Percentiles rank a stretch among this genome's conserved stretches.
phyloP scores from a whole-genome alignment of 441 rosid species.

The Pelargonium citronellum region DNA sequence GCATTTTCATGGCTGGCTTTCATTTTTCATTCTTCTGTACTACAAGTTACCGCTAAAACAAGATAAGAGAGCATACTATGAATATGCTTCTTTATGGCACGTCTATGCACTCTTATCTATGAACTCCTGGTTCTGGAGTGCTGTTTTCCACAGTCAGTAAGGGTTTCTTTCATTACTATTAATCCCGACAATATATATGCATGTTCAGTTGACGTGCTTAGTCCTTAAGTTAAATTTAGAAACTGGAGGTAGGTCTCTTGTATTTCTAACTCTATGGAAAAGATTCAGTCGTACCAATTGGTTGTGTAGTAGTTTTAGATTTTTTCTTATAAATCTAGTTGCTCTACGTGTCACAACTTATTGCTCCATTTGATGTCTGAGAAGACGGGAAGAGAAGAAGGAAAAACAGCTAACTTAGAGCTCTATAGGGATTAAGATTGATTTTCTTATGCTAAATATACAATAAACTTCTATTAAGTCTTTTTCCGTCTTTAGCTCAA shows the following conservation, averaged over 20 bases:
- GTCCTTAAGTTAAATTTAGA: background rate
- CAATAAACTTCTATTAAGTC: background rate
- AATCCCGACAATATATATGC: background rate
- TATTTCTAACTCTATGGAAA: background rate
- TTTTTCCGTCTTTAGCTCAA: no score
- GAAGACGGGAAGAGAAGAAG: no score
- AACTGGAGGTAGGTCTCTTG: background rate
- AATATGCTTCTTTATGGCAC: conserved; percentile 70
- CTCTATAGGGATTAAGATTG: no score
- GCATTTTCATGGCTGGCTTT: conserved; percentile 91
- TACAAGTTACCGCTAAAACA: conserved; percentile 61
- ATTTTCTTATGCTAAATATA: background rate
- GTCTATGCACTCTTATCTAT: conserved; percentile 59
- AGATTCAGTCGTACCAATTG: background rate
- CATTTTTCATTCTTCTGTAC: conserved; percentile 65
- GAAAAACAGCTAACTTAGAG: no score
- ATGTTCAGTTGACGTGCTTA: background rate
- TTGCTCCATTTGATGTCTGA: no score
- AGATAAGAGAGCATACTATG: conserved; percentile 60
- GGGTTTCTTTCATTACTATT: conserved; percentile 1
- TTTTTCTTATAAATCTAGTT: background rate
- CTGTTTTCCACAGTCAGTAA: conserved; percentile 76
- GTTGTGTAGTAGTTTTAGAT: background rate
- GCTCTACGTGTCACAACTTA: no score
- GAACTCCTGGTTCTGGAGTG: conserved; percentile 96